Evolutionary conservation across 2,329 filamentous ascomycete species (phyloP), one percentile per base, ranked within the genome.

Genomic region (Juglanconis oblonga): DNA sequence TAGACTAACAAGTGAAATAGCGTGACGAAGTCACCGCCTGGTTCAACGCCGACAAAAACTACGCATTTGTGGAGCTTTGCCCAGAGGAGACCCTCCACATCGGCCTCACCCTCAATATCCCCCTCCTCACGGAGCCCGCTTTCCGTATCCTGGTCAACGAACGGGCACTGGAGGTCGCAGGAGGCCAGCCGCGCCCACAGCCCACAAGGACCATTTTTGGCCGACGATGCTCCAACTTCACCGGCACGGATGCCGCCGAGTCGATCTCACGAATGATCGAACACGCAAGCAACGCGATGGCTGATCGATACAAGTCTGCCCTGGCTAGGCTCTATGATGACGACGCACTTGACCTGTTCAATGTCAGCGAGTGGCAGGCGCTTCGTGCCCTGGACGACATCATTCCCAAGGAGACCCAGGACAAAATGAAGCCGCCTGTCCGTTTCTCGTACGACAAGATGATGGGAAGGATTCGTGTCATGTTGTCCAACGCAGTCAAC

Each of bases 101-200:
- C 7, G 86, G 80, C 5, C 78, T 78, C 64, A 71, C 71, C 3
- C 66, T 86, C 5, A 63, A 79, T 59, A 73, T 79, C 9, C 68
- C 73, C 0, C 68, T 74, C 11, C 67, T 85, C 2, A 73, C 79
- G 0, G 76, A 77, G 36, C 67, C 73, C 24, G 76, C 86, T 0
- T 89, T 88, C 64, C 76, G 79, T 10, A 80, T 88, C 32, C 76
- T 90, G 4, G 86, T 89, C 29, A 84, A 81, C 17, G 87, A 90
- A 67, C 77, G 82, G 55, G 86, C 86, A 3, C 67, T 89, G 11
- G 75, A 75, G 45, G 69, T 76, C 31, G 72, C 76, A 7, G 70
- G 68, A 24, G 54, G 31, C 17, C 53, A 50, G 67, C 75, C n/a
- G 78, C 79, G 3, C 67, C 75, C 10, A 2, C 42, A 62, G 38